Evolutionary conservation across 1,284 basidiomycete species (phyloP).

Genomic region (Dichomitus squalens): DNA sequence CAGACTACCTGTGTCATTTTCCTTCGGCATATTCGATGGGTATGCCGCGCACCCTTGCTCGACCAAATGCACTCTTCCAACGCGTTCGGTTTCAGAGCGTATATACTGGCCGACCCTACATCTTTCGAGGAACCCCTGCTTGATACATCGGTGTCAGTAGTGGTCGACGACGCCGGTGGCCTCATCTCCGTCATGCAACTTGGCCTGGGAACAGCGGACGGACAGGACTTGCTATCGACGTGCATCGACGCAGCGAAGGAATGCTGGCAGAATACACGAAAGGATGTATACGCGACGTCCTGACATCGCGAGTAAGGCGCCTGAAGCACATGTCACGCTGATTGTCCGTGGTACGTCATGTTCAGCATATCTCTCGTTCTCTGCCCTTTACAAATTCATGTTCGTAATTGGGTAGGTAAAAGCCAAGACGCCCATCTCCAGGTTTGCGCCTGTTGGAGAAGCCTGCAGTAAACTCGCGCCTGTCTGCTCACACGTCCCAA

Average conservation of each 20-base stretch:
- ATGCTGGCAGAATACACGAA: conserved; percentile 30
- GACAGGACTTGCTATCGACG: conserved; percentile 41
- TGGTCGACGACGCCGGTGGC: conserved; percentile 56
- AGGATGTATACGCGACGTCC: conserved; percentile 21
- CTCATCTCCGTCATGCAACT: conserved; percentile 64
- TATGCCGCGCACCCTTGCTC: conserved; percentile 37
- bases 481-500: too few species aligned
- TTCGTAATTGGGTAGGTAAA: too few species aligned
- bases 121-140: conserved; percentile 90
- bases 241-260: conserved; percentile 52
- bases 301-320: neutral
- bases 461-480: too few species aligned
- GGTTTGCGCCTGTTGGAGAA: too few species aligned
- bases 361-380: too few species aligned
- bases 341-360: neutral
- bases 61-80: neutral
- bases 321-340: neutral
- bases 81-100: conserved; percentile 44
- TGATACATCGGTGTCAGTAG: conserved; percentile 68
- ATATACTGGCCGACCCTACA: conserved; percentile 82
- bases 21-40: conserved; percentile 86
- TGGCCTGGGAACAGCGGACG: conserved; percentile 44
- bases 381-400: too few species aligned
- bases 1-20: conserved; percentile 60
- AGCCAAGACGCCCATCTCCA: too few species aligned